Evolutionary conservation across 2,329 filamentous ascomycete species (phyloP), one percentile per base, ranked within the genome.

Genomic region (Helotiales sp.): DNA sequence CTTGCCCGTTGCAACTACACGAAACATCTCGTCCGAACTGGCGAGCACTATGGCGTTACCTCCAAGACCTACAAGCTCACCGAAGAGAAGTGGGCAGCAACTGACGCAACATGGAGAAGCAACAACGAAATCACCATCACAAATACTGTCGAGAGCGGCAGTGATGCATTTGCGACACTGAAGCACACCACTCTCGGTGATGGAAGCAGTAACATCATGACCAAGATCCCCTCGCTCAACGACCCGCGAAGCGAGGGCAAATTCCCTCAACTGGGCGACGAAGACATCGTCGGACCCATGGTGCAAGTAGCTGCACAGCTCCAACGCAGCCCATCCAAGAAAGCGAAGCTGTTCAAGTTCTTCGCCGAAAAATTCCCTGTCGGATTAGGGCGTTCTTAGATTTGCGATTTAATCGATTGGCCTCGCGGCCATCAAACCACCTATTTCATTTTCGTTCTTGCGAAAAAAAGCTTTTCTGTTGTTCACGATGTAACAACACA

Each of bases 281-380:
- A 94, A 74, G 94, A 97, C 78, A 96, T 97, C 77, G 93, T 97
- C 52, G 94, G 94, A 1, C 94, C 94, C 6, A 97, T 97, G 94
- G 76, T 77, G 1, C 73, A 77, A 68, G 75, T 73, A 40, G 73
- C 76, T 17, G 69, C 75, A 5, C 74, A 75, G 60, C 68, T 78
- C 8, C 75, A 74, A 63, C 67, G 72, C 28, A 75, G 61, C 47
- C 74, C 74, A 6, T 74, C 69, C 68, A 77, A 76, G 67, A 78
- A 77, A 66, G 68, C 73, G 15, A 76, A 75, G 61, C 50, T 78
- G 32, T 64, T 77, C 59, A 74, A 73, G 49, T 78, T 77, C 68
- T 68, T 78, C 61, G 69, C 75, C 20, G 74, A 75, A 43, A 78
- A 77, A 66, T 77, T 78, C 54, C 76, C 76, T 8, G 71, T 70